phyloP scores from a whole-genome alignment of 805 yeast genomes.

The Candida nonsorbophila region DNA sequence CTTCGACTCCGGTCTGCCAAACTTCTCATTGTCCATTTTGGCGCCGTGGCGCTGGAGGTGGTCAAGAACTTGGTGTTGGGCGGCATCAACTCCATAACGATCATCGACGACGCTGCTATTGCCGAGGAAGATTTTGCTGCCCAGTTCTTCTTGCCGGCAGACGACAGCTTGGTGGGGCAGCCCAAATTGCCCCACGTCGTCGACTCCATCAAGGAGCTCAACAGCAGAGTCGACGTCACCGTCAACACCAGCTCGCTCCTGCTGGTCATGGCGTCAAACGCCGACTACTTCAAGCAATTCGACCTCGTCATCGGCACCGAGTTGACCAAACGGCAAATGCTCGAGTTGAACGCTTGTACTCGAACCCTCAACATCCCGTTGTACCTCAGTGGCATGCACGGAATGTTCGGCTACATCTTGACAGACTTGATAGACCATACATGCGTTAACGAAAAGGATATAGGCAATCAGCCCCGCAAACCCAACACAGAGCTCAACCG shows the following conservation, averaged over 20 bases:
- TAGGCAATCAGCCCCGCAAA: slow-evolving; percentile 36
- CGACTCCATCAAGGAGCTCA: slow-evolving; percentile 61
- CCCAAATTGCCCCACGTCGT: slow-evolving; percentile 50
- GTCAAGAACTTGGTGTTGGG: slow-evolving; percentile 82
- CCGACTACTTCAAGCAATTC: slow-evolving; percentile 45
- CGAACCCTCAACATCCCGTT: slow-evolving; percentile 58
- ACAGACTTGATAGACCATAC: slow-evolving; percentile 69
- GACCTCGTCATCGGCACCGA: slow-evolving; percentile 78
- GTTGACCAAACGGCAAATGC: slow-evolving; percentile 35
- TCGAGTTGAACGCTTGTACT: slow-evolving; percentile 48
- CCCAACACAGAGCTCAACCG: slow-evolving; percentile 49
- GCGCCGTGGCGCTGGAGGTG: slow-evolving; percentile 77
- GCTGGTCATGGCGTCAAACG: slow-evolving; percentile 9
- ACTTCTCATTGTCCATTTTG: slow-evolving; percentile 64
- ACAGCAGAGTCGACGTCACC: slow-evolving; percentile 66
- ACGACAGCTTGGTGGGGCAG: slow-evolving; percentile 50
- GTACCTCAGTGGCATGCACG: slow-evolving; percentile 65
- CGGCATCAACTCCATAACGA: slow-evolving; percentile 76
- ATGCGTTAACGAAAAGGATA: slow-evolving; percentile 48
- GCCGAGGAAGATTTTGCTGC: slow-evolving; percentile 60
- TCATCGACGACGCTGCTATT: slow-evolving; percentile 55
- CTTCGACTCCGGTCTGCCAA: slow-evolving; percentile 65
- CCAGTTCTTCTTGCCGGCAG: slow-evolving; percentile 65
- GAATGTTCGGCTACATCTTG: slow-evolving; percentile 78
- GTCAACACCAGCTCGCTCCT: slow-evolving; percentile 30